These are phyloP conservation scores for Adiantum capillusveneris DNA, from an alignment of 75 land plant species.

Conservation along the genomic window DNA sequence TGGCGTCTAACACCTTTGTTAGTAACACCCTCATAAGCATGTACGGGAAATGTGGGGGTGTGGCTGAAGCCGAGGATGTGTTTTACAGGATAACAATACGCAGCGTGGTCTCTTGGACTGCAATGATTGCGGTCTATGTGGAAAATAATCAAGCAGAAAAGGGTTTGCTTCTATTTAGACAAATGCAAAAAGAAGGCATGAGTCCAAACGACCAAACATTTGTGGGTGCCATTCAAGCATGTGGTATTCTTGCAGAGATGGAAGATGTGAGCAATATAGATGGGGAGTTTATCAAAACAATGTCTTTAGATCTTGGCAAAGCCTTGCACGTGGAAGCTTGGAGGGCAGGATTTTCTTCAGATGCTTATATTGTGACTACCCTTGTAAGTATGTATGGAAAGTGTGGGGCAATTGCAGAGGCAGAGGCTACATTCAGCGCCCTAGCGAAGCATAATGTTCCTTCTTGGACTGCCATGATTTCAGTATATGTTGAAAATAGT, in stretches of 20 bases:
- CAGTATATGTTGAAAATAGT: constrained; percentile 2
- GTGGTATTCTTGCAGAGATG: background rate
- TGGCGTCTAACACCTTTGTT: background rate
- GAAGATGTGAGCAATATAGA: background rate
- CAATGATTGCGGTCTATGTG: constrained; percentile 42
- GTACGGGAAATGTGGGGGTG: constrained; percentile 37
- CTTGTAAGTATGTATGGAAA: constrained; percentile 28
- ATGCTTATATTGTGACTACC: constrained; percentile 8
- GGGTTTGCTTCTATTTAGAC: constrained; percentile 21
- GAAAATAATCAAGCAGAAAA: constrained; percentile 25
- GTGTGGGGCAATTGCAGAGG: constrained; percentile 12
- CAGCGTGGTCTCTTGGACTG: constrained; percentile 30
- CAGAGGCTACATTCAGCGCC: constrained; percentile 13
- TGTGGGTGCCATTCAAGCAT: constrained; percentile 22
- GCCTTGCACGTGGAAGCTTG: constrained; percentile 6
- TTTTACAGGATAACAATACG: constrained; percentile 22
- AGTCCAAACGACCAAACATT: constrained; percentile 23
- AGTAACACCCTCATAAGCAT: constrained; percentile 27
- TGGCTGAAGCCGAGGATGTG: constrained; percentile 16
- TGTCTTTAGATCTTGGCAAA: background rate
- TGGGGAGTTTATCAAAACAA: background rate
- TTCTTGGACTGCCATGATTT: constrained; percentile 29
- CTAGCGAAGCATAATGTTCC: background rate
- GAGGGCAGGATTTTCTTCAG: constrained; percentile 11
- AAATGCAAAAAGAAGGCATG: constrained; percentile 15